These are phyloP conservation scores for Acer negundo DNA, from an alignment of 345 rosid species.

Conservation along the genomic window DNA sequence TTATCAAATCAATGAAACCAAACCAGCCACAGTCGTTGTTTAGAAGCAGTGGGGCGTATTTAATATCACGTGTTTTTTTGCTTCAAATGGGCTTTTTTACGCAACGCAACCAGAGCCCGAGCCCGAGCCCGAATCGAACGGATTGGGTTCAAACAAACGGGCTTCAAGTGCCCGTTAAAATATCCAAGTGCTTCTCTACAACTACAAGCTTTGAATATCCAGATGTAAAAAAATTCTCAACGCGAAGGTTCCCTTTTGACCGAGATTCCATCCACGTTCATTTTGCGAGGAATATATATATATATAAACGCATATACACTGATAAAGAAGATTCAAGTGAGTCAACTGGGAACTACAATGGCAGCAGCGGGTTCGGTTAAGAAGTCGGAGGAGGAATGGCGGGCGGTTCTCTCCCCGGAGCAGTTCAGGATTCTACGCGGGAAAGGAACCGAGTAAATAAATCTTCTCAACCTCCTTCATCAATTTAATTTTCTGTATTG, in stretches of 20 bases:
- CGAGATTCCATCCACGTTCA: slow-evolving; percentile 23
- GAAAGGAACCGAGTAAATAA: slow-evolving; percentile 67
- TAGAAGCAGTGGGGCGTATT: no score
- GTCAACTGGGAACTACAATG: slow-evolving; percentile 12
- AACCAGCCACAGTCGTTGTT: no score
- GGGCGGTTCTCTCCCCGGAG: slow-evolving; percentile 59
- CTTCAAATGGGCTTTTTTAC: no score
- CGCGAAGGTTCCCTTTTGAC: not conserved
- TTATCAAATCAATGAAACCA: no score
- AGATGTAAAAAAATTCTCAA: no score
- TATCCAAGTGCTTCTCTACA: no score
- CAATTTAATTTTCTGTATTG: not conserved
- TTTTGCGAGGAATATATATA: not conserved
- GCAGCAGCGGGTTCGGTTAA: slow-evolving; percentile 17
- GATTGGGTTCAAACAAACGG: not conserved
- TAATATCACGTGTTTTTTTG: no score
- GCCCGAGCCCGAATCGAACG: not conserved
- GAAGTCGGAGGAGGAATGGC: slow-evolving; percentile 67
- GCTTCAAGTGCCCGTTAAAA: no score
- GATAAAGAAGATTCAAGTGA: not conserved
- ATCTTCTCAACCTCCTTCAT: not conserved
- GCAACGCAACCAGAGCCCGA: not conserved
- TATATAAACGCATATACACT: not conserved
- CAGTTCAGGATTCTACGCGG: slow-evolving; percentile 68
- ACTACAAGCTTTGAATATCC: no score